phyloP scores from a whole-genome alignment of 2,329 filamentous ascomycete species.

The Stromatinia cepivora region DNA sequence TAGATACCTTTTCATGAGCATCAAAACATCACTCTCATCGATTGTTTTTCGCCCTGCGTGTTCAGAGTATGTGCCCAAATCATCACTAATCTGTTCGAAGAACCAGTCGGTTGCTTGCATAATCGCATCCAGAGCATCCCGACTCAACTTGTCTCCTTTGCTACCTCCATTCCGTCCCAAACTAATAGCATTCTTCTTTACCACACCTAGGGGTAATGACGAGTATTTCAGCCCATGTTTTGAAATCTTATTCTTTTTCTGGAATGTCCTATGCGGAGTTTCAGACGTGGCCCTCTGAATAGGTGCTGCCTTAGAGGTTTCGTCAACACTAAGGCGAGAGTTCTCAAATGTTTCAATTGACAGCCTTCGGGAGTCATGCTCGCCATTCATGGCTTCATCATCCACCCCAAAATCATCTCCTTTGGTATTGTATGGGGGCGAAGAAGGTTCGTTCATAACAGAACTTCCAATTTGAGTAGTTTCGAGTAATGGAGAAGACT shows the following conservation, averaged over 20 bases:
- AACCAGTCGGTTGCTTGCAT: constrained; percentile 86
- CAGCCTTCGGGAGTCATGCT: background rate
- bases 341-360: background rate
- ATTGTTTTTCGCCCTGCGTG: constrained; percentile 84
- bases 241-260: constrained; percentile 58
- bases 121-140: constrained; percentile 72
- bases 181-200: constrained; percentile 71
- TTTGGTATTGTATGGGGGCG: background rate
- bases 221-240: constrained; percentile 74
- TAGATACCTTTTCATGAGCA: constrained; percentile 75
- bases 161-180: constrained; percentile 67
- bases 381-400: constrained; percentile 5
- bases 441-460: background rate
- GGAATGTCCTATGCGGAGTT: background rate
- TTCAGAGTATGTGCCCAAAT: constrained; percentile 74
- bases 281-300: background rate
- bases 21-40: constrained; percentile 79
- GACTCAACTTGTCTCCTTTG: constrained; percentile 67
- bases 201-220: constrained; percentile 68
- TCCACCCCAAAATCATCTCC: background rate
- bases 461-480: background rate
- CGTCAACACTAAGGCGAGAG: background rate
- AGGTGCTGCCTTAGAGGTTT: background rate
- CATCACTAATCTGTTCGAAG: constrained; percentile 83
- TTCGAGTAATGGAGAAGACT: background rate